A percentile compares a stretch with the other conserved stretches of the same genome.
Evolutionary conservation across 2,329 filamentous ascomycete species (phyloP).

Genomic region (Colletotrichum coccodes): DNA sequence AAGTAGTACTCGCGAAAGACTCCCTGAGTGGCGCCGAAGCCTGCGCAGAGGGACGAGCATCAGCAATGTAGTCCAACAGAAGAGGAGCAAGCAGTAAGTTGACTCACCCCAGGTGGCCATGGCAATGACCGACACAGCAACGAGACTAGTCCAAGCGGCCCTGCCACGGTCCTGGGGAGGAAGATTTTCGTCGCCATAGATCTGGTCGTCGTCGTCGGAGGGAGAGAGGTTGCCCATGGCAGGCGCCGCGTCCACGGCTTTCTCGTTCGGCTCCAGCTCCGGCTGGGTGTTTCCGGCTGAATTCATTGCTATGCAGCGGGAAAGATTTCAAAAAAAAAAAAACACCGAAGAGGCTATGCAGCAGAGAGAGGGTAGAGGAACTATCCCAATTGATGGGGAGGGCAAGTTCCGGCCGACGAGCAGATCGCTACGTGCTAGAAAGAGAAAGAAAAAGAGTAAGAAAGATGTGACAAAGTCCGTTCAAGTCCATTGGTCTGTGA

Average conservation of each 20-base stretch:
- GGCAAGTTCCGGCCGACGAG: no score
- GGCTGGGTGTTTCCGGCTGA: background rate
- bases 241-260: background rate
- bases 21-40: conserved; percentile 15
- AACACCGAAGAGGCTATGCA: no score
- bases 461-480: background rate
- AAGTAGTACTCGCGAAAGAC: conserved; percentile 19
- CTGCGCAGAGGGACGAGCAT: background rate
- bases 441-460: background rate
- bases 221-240: no score
- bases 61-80: background rate
- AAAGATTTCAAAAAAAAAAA: background rate
- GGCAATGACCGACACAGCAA: conserved; percentile 8
- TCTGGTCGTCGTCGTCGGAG: background rate
- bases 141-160: conserved; percentile 2
- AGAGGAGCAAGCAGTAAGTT: background rate
- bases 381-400: no score
- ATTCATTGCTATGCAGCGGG: background rate
- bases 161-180: background rate
- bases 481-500: background rate
- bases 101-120: conserved; percentile 19
- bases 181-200: background rate
- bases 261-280: background rate
- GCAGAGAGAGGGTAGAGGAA: no score
- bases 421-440: no score